A percentile compares a stretch with the other conserved stretches of the same genome.
Evolutionary conservation across 805 yeast species (phyloP).

Genomic region (Candida endomychidarum): DNA sequence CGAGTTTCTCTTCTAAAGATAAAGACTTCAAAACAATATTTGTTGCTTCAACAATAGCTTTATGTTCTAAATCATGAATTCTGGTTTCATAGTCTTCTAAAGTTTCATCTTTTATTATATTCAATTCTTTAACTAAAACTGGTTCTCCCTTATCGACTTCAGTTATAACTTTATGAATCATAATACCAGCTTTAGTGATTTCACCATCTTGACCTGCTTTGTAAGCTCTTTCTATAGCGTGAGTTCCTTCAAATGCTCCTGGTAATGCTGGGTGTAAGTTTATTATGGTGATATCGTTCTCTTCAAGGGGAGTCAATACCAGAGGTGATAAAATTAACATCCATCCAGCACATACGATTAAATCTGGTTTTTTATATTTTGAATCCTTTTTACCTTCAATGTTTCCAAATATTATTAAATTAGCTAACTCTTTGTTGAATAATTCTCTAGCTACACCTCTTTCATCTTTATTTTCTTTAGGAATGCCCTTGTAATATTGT

Average conservation of each 20-base stretch:
- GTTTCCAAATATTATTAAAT: conserved; percentile 54
- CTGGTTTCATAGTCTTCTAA: conserved; percentile 77
- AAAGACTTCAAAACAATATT: conserved; percentile 47
- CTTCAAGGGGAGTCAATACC: conserved; percentile 64
- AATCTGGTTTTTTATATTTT: conserved; percentile 60
- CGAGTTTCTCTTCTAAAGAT: neutral
- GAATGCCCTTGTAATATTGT: conserved; percentile 68
- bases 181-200: conserved; percentile 78
- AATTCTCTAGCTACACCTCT: conserved; percentile 62
- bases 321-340: conserved; percentile 84
- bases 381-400: conserved; percentile 30
- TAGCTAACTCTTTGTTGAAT: conserved; percentile 80
- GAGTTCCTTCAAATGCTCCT: conserved; percentile 94
- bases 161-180: conserved; percentile 96
- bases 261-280: conserved; percentile 97
- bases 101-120: conserved; percentile 67
- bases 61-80: conserved; percentile 82
- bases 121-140: conserved; percentile 74
- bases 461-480: conserved; percentile 62
- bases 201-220: conserved; percentile 87
- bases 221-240: conserved; percentile 96
- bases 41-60: conserved; percentile 92
- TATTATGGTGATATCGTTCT: conserved; percentile 71
- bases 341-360: conserved; percentile 99
- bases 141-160: conserved; percentile 96